Evolutionary conservation across 257 asterid species (phyloP).

Genomic region (Jasminum sambac): DNA sequence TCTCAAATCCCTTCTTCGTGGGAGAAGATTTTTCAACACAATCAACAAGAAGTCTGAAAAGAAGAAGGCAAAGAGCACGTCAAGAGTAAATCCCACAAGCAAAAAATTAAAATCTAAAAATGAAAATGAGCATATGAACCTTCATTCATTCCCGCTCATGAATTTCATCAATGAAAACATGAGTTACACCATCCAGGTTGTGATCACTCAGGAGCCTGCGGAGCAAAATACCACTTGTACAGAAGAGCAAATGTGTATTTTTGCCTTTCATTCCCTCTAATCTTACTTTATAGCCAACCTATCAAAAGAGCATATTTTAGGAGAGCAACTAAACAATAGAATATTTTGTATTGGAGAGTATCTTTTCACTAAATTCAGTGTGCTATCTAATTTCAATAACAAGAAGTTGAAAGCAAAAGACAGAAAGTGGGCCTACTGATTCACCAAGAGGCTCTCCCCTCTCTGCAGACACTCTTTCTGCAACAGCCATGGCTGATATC

Average conservation of each 20-base stretch:
- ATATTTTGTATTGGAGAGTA: conserved; percentile 26
- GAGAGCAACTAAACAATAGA: conserved; percentile 36
- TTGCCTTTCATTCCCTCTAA: conserved; percentile 95
- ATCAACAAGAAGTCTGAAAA: conserved; percentile 89
- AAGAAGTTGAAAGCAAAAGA: conserved; percentile 25
- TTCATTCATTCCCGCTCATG: conserved; percentile 99
- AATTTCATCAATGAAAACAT: conserved; percentile 96
- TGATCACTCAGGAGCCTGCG: conserved; percentile 93
- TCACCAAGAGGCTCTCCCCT: conserved; percentile 99
- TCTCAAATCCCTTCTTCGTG: conserved; percentile 87
- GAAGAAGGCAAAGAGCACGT: conserved; percentile 31
- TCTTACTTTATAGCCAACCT: conserved; percentile 99
- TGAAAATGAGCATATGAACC: conserved; percentile 44
- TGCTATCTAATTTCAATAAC: background rate
- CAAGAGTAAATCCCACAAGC: conserved; percentile 27
- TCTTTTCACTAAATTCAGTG: conserved; percentile 16
- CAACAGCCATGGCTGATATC: conserved; percentile 92
- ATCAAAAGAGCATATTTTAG: conserved; percentile 40
- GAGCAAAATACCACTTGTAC: conserved; percentile 97
- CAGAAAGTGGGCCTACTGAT: conserved; percentile 63
- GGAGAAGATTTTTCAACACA: conserved; percentile 95
- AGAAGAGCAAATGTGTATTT: conserved; percentile 90
- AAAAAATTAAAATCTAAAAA: conserved; percentile 23
- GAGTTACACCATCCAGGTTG: conserved; percentile 82
- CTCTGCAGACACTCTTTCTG: conserved; percentile 96